Evolutionary conservation across 306 rosid genomes (phyloP).

Genomic region (Chamaecrista fasciculata): DNA sequence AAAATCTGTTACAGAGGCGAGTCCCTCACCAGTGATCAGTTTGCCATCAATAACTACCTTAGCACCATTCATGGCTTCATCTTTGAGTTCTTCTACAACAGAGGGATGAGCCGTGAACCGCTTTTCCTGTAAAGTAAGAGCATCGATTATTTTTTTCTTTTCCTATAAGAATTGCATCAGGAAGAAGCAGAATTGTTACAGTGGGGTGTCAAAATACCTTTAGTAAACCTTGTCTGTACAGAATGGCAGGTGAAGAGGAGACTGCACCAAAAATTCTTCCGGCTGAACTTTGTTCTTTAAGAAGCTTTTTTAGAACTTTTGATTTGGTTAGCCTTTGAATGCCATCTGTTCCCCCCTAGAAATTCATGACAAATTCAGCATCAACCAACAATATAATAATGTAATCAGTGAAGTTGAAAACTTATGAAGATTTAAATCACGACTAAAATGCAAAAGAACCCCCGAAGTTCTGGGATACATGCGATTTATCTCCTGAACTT

Average conservation of each 20-base stretch:
- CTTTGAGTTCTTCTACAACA: slow-evolving; percentile 32
- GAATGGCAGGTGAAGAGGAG: slow-evolving; percentile 64
- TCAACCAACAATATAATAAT: slow-evolving; percentile 15
- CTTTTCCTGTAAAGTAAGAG: slow-evolving; percentile 57
- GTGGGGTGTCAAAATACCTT: slow-evolving; percentile 49
- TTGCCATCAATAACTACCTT: slow-evolving; percentile 87
- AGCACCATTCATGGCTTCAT: slow-evolving; percentile 47
- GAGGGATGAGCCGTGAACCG: slow-evolving; percentile 58
- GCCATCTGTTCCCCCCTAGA: slow-evolving; percentile 74
- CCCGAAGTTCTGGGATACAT: no score
- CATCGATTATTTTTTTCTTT: neutral
- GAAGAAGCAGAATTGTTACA: slow-evolving; percentile 23
- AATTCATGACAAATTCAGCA: slow-evolving; percentile 21
- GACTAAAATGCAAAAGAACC: no score
- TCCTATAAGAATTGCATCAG: slow-evolving; percentile 11
- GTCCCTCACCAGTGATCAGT: slow-evolving; percentile 80
- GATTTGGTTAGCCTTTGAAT: slow-evolving; percentile 66
- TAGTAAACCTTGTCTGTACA: slow-evolving; percentile 75
- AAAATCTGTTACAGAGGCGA: slow-evolving; percentile 61
- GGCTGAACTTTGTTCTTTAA: slow-evolving; percentile 69
- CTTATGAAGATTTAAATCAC: neutral
- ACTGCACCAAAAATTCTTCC: slow-evolving; percentile 75
- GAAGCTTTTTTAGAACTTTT: slow-evolving; percentile 69
- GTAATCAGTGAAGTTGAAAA: no score
- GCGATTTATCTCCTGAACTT: no score